Percentiles rank a stretch among this genome's conserved stretches.
These are phyloP conservation scores for Rhodamnia argentea DNA, from an alignment of 345 rosid genomes.

Conservation along the genomic window DNA sequence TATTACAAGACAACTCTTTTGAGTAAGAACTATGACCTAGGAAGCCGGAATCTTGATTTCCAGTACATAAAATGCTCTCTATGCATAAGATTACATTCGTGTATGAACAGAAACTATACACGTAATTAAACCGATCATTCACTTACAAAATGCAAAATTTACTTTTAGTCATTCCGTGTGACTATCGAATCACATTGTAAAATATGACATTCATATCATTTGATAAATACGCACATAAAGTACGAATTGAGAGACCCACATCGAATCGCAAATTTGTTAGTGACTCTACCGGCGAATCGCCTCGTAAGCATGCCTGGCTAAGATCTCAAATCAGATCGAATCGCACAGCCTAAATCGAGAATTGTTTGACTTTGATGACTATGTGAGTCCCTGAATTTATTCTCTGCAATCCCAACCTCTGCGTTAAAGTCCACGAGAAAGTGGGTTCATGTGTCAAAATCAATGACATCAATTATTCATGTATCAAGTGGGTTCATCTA, in stretches of 20 bases:
- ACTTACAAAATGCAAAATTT: background rate
- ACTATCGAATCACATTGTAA: background rate
- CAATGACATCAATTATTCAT: background rate
- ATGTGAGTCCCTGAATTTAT: background rate
- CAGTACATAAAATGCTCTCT: background rate
- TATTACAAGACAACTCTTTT: background rate
- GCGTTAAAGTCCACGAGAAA: background rate
- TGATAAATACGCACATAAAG: background rate
- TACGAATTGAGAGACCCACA: background rate
- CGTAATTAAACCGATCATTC: background rate
- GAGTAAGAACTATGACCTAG: background rate
- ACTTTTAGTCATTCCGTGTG: background rate
- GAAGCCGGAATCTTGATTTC: background rate
- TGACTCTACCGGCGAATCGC: fast-evolving
- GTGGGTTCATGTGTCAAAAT: background rate
- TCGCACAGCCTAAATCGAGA: background rate
- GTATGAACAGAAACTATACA: background rate
- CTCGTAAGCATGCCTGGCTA: fast-evolving
- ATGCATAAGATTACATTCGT: background rate
- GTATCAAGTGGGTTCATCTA: background rate
- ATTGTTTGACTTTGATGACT: background rate
- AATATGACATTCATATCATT: background rate
- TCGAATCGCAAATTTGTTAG: background rate
- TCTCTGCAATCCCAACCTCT: background rate
- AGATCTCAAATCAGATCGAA: background rate